Base-by-base conservation (phyloP, 768 basidiomycete species). In the Lepiota venenata region DNA sequence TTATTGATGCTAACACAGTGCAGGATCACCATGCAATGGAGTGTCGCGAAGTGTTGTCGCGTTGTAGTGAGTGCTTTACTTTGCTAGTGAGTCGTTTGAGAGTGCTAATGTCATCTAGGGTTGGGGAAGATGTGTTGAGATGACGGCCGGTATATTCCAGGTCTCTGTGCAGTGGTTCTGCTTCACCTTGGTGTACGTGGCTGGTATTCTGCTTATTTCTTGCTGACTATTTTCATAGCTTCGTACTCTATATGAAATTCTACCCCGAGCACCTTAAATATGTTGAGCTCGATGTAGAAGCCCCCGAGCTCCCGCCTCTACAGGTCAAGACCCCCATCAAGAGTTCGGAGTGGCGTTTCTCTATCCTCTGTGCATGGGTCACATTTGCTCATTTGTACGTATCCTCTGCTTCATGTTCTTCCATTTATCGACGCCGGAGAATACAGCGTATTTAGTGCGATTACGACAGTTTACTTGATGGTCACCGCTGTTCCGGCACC, bases 181-280 rank as follows among this genome's bases (percentile, higher is more conserved):
- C 52, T 98, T 98, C 69, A 82, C 79, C 9, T 58, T 91, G 49
- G 85, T 97, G 95, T 95, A 60, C 51, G 88, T 78, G 8, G 4
- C 20, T 14, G 22, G 14, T 46, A 32, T n/a, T 27, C 21, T 18
- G 3, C 45, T 14, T 3, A n/a, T 10, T 11, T 15, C 4, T 43
- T 16, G 44, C 35, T 22, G 46, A n/a, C 42, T n/a, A 39, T 22
- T 6, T n/a, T 3, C 42, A 15, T 21, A 98, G 95, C 41, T 77
- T 98, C 55, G 78, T 95, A 0, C 81, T 99, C 2, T 98, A 91
- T 72, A 85, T 99, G 74, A 73, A 89, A 38, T 98, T 94, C 74
- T 98, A 92, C 66, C 97, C 97, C 0, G 71, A 78, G 5, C 83
- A 90, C 62, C 82, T 88, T 64, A 97, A 95, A 70, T 90, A 85